Base-by-base conservation (phyloP, 352 stramenopile species). In the Pythium sp. region DNA sequence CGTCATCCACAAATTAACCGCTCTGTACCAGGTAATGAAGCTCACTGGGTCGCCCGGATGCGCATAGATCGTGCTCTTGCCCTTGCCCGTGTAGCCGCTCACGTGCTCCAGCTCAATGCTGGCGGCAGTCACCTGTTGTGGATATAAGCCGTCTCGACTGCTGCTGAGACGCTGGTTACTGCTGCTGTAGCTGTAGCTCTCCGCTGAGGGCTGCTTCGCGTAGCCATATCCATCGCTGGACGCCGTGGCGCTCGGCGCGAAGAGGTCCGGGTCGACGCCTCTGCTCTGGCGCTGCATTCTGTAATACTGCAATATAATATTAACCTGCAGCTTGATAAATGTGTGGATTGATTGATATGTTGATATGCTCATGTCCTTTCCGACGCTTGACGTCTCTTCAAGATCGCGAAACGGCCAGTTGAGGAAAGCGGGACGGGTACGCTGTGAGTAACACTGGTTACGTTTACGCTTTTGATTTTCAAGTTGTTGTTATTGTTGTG, bases 51-150 rank as follows among this genome's bases (percentile, higher is more conserved):
- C 77, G 5, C 60, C 74, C 38, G 81, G 80, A 41, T 90, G 80
- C 14, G 78, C 76, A 66, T 87, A 80, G 20, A 88, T 74, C 46
- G 80, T 88, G 71, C 56, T 70, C 65, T 84, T 86, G 56, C 72
- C 74, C 49, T 85, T 86, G 64, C 76, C 81, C 11, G 78, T 88
- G 63, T 75, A 90, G 20, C 81, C 81, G 30, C 77, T 84, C 49
- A 94, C 74, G 38, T 91, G 84, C 65, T 93, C 84, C 7, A 93
- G 73, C 71, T 92, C 85, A 11, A 93, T 67, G 3, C 67, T 72
- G 7, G 58, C 71, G 7, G 62, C 12, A 28, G 68, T 49, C 15
- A 36, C 26, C 15, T 61, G 58, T 32, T 66, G 38, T 12, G 65
- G 59, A 34, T 71, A 63, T 6, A n/a, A 20, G 2, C 11, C 15